Base-by-base conservation (phyloP, 495 filamentous ascomycete genomes). In the Diplogelasinospora grovesii region DNA sequence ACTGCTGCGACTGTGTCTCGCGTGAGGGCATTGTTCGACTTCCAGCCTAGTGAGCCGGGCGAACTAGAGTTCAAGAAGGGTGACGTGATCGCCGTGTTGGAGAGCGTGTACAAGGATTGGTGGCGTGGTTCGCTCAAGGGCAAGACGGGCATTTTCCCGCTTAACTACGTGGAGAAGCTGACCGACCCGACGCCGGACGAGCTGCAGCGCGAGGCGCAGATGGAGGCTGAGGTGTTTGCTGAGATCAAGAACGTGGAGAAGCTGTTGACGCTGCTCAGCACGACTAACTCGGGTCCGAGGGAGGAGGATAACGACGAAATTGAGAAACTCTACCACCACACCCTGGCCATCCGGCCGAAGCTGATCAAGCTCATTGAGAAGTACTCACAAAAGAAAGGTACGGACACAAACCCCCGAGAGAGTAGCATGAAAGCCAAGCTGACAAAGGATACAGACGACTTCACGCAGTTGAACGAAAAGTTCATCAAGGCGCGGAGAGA, bases 191-290 rank as follows among this genome's bases (percentile, higher is more conserved):
- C 92, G 10, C 79, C 81, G 26, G 90, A 98, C 36, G 93, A 98
- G 66, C 64, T 98, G 50, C 89, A 95, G 63, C 78, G 86, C 39
- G 93, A 97, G 64, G 90, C 92, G 22, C 86, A 94, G 50, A 97
- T 95, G 86, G 92, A 98, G 60, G 81, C 80, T 5, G 93, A 98
- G 55, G 92, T 98, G 20, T 98, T 98, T 71, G 87, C 86, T 2
- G 87, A 98, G 69, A 95, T 97, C 49, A 92, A 95, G 71, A 98
- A 96, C 52, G 92, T 98, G 16, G 92, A 97, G 70, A 97, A 96
- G 64, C 68, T 98, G 20, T 71, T 98, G 52, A 92, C 93, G 7
- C 64, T 98, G 33, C 61, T 98, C 61, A 97, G 93, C 65, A 90
- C 92, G n/a, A 87, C 86, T 33, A 90, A 85, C 59, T 83, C 87